Base-by-base conservation (phyloP, 345 rosid genomes). In the Physaria fendleri region DNA sequence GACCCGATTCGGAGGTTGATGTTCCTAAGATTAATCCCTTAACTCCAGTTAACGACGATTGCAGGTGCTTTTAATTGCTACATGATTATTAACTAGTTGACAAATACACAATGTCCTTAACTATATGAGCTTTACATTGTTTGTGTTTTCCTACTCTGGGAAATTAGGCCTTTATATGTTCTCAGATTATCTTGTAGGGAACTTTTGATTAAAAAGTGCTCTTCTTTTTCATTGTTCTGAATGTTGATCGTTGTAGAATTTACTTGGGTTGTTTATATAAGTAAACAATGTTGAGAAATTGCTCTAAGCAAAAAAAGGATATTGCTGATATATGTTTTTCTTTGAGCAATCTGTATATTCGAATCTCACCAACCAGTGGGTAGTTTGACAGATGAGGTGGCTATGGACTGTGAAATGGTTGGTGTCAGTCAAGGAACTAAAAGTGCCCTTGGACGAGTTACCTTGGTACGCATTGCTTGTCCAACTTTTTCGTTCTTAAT, bases 371-470 rank as follows among this genome's bases (percentile, higher is more conserved):
- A 59, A 61, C 39, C 41, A 65, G 30, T 66, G 64, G 58, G 54
- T 90, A 93, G 97, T 78, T 21, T 85, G 78, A 85, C 97, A 62
- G 89, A 82, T 76, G 91, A 55, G 50, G 71, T 93, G 48, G 99
- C 90, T 38, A 87, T 93, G 89, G 97, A 93, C 56, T 93, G 99
- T 17, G 99, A 93, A 78, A 89, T 93, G 99, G 99, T 93, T 71
- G 99, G 99, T 51, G 82, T 89, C 8, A 75, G 86, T 62, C 89
- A 76, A 69, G 95, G 89, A 77, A 93, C 81, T 61, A 87, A 77
- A 73, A 89, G 97, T 24, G 99, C 99, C 42, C 94, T 93, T 41
- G 99, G 97, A 78, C 78, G 99, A 57, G 85, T 89, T 59, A 74
- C 95, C 16, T 61, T 89, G 97, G 99, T 93, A 84, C 42, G 10